Evolutionary conservation across 2,329 filamentous ascomycete genomes (phyloP).

Genomic region (Colletotrichum limetticola): DNA sequence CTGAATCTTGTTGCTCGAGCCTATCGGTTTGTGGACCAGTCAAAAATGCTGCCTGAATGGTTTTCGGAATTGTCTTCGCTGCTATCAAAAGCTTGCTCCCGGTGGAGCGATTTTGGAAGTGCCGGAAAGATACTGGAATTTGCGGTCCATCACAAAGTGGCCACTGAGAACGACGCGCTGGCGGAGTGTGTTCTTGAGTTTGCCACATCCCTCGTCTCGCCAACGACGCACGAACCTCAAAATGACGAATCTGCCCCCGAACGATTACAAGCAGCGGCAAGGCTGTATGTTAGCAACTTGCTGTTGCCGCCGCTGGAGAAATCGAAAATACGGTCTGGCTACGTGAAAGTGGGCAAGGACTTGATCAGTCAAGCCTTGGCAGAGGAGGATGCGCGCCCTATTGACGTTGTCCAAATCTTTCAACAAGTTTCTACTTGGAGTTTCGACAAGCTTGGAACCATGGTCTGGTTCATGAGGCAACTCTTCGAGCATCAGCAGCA

Average conservation of each 20-base stretch:
- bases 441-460: not conserved
- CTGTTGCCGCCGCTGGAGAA: not conserved
- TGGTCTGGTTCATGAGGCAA: constrained; percentile 17
- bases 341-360: constrained; percentile 10
- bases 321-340: not conserved
- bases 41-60: constrained; percentile 25
- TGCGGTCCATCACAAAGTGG: constrained; percentile 6
- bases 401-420: not conserved
- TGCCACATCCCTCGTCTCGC: constrained; percentile 1
- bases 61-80: constrained; percentile 20
- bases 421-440: not conserved
- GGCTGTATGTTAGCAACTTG: constrained; percentile 23
- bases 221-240: not conserved
- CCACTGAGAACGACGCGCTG: constrained; percentile 2
- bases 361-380: constrained; percentile 8
- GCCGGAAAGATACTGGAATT: constrained; percentile 29
- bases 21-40: constrained; percentile 4
- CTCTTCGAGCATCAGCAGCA: constrained; percentile 10
- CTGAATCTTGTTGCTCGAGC: constrained; percentile 24
- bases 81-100: constrained; percentile 27
- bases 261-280: not conserved
- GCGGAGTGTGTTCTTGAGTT: constrained; percentile 18
- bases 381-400: not conserved
- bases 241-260: not conserved
- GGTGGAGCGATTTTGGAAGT: constrained; percentile 4